These are phyloP conservation scores for Boletus speciosus DNA, from an alignment of 768 basidiomycete genomes.

Conservation along the genomic window DNA sequence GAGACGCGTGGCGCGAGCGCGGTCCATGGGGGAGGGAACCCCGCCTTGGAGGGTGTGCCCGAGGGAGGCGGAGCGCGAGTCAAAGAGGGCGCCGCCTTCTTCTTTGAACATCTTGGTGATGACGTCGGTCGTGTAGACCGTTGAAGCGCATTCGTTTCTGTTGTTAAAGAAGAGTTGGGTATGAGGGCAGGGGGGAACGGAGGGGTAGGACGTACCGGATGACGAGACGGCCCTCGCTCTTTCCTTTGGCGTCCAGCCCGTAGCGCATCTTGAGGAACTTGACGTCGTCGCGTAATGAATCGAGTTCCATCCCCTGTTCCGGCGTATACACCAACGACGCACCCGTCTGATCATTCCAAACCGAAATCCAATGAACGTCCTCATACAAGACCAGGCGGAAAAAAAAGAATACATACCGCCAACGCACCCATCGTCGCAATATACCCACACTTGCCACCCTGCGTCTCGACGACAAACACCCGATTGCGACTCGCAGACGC, in stretches of 20 bases:
- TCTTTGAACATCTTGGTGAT: conserved; percentile 93
- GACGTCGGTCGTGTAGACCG: conserved; percentile 87
- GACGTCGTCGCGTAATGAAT: conserved; percentile 78
- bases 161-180: background rate
- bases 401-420: conserved; percentile 58
- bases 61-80: conserved; percentile 91
- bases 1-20: conserved; percentile 84
- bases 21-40: conserved; percentile 91
- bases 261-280: conserved; percentile 86
- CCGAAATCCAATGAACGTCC: background rate
- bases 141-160: conserved; percentile 84
- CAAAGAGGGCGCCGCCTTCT: conserved; percentile 89
- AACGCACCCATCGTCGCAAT: conserved; percentile 93
- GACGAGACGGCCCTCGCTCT: conserved; percentile 89
- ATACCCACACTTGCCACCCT: conserved; percentile 95
- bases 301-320: conserved; percentile 83
- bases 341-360: conserved; percentile 58
- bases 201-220: conserved; percentile 58
- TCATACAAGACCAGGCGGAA: background rate
- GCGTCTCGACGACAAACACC: conserved; percentile 97
- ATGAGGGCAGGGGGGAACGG: background rate
- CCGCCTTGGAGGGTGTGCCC: conserved; percentile 98
- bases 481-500: conserved; percentile 94
- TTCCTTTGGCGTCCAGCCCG: conserved; percentile 80
- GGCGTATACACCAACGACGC: conserved; percentile 94